phyloP scores from a whole-genome alignment of 495 filamentous ascomycete genomes.

The Evernia prunastri region DNA sequence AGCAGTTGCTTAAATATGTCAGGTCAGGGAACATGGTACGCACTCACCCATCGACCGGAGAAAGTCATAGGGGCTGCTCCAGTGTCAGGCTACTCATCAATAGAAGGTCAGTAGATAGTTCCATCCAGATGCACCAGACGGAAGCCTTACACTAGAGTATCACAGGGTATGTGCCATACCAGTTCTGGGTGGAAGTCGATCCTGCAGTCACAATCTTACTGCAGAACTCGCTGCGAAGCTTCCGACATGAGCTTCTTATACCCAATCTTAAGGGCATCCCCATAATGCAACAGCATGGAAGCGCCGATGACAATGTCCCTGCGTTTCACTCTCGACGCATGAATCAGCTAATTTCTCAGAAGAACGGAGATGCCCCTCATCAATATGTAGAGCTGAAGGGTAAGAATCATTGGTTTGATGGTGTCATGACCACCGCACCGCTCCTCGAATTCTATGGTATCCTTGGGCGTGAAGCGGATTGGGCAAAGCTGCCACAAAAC shows the following conservation, averaged over 20 bases:
- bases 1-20: conserved; percentile 14
- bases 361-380: conserved; percentile 31
- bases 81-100: conserved; percentile 53
- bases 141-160: neutral
- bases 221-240: conserved; percentile 43
- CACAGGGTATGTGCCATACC: conserved; percentile 53
- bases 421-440: conserved; percentile 38
- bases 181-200: conserved; percentile 48
- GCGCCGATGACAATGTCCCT: conserved; percentile 53
- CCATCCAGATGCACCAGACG: neutral
- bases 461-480: conserved; percentile 6
- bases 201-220: conserved; percentile 41
- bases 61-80: conserved; percentile 51
- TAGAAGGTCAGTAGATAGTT: conserved; percentile 41
- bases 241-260: conserved; percentile 49
- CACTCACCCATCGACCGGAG: conserved; percentile 52
- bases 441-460: conserved; percentile 40
- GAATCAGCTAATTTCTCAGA: conserved; percentile 39
- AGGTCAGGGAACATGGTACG: conserved; percentile 55
- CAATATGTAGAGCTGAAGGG: conserved; percentile 46
- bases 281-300: conserved; percentile 51
- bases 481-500: conserved; percentile 24
- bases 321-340: conserved; percentile 51
- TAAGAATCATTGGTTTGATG: conserved; percentile 49
- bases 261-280: conserved; percentile 49